Conservation (phyloP, 1,284 basidiomycete genomes). For the Ustanciosporium gigantosporum region DNA sequence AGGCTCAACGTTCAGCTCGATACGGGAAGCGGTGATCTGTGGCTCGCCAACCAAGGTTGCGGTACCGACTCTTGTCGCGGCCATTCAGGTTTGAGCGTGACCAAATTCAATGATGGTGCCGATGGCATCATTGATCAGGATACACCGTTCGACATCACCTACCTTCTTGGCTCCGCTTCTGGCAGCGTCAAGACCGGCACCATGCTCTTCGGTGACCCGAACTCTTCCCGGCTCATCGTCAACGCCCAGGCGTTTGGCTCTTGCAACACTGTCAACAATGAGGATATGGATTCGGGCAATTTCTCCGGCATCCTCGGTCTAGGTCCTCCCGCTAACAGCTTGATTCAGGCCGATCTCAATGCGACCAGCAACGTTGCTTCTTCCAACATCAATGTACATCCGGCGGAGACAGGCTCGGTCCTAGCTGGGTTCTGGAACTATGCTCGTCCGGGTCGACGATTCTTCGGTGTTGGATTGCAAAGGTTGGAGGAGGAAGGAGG, state of each 20-base stretch:
- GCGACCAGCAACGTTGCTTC: conserved; percentile 29
- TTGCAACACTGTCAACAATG: conserved; percentile 27
- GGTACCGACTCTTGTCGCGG: conserved; percentile 27
- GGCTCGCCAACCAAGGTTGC: conserved; percentile 48
- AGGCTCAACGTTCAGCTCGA: conserved; percentile 46
- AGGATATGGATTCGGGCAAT: conserved; percentile 45
- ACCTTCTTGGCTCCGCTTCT: conserved; percentile 40
- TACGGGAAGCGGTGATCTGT: conserved; percentile 49
- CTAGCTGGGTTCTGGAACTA: conserved; percentile 47
- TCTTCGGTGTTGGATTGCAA: conserved; percentile 48
- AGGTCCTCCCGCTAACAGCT: conserved; percentile 45
- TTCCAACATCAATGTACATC: conserved; percentile 16
- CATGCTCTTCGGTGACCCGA: conserved; percentile 37
- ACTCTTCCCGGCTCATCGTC: conserved; percentile 23
- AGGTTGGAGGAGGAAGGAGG: conserved; percentile 52
- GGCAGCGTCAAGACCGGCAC: conserved; percentile 39
- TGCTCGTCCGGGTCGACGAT: conserved; percentile 28
- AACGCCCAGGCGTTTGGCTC: conserved; percentile 47
- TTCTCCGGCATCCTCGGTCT: conserved; percentile 49
- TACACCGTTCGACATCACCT: conserved; percentile 40
- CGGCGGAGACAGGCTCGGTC: conserved; percentile 37
- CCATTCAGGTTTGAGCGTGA: conserved; percentile 23
- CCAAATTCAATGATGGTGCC: conserved; percentile 25
- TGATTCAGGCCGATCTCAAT: conserved; percentile 43
- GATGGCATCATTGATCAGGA: conserved; percentile 28